A percentile compares a stretch with the other conserved stretches of the same genome.
phyloP scores from a whole-genome alignment of 2,329 filamentous ascomycete genomes.

The Talaromyces islandicus region DNA sequence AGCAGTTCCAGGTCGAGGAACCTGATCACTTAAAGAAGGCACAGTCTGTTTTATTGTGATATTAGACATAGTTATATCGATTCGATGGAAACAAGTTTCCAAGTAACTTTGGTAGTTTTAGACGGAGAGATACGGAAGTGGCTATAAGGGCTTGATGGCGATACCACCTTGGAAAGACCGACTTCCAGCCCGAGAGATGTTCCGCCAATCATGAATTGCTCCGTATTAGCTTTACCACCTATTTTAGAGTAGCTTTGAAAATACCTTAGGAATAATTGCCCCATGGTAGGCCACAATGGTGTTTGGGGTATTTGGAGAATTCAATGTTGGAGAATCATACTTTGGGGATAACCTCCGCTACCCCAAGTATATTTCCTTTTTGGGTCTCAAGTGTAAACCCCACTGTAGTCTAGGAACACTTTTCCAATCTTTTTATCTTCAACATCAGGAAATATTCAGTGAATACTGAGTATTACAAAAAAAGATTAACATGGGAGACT shows the following conservation, averaged over 20 bases:
- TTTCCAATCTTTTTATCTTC: background rate
- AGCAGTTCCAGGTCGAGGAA: slow-evolving; percentile 14
- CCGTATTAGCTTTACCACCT: background rate
- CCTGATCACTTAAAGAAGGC: background rate
- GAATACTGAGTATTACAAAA: background rate
- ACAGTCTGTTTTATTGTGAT: background rate
- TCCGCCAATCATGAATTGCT: background rate
- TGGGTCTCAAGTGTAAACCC: background rate
- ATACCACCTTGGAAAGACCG: background rate
- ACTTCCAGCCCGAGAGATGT: background rate
- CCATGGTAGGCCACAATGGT: background rate
- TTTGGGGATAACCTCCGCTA: background rate
- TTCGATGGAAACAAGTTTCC: background rate
- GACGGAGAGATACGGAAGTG: background rate
- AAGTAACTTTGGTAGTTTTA: background rate
- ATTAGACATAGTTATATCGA: slow-evolving; percentile 16
- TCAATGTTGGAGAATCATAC: background rate
- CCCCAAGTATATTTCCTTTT: background rate
- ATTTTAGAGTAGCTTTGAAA: background rate
- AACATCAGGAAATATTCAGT: background rate
- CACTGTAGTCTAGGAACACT: background rate
- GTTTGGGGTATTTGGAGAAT: background rate
- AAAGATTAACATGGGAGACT: slow-evolving; percentile 1
- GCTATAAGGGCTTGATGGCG: background rate
- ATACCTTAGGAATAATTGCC: background rate